Conservation (phyloP, 345 rosid species). For the Clarkia xantiana region DNA sequence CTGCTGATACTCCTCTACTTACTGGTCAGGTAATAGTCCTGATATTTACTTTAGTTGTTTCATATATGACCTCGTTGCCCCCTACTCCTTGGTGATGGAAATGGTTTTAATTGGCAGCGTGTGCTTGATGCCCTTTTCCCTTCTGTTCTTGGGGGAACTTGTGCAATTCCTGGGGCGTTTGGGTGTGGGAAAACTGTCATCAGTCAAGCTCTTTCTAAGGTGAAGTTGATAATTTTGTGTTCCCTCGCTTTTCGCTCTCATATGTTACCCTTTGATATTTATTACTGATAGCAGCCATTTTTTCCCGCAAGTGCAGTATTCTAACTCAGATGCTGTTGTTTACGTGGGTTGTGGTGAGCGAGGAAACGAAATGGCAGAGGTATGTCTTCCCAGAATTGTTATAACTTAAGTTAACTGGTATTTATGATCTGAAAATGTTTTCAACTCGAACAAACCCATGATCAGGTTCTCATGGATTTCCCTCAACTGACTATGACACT, state of each 20-base stretch:
- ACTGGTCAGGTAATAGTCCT: conserved; percentile 68
- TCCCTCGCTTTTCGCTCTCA: neutral
- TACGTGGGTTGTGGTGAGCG: conserved; percentile 99
- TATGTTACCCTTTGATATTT: neutral
- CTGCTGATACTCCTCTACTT: conserved; percentile 97
- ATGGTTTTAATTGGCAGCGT: conserved; percentile 41
- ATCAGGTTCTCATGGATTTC: conserved; percentile 98
- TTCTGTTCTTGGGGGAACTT: conserved; percentile 99
- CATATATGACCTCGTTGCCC: neutral
- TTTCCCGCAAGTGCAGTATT: conserved; percentile 48
- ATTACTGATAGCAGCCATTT: neutral
- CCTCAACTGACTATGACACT: conserved; percentile 99
- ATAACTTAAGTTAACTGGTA: neutral
- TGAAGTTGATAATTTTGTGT: conserved; percentile 15
- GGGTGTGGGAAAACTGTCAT: conserved; percentile 99
- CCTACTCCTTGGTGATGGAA: neutral
- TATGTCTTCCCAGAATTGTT: conserved; percentile 15
- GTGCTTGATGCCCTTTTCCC: conserved; percentile 99
- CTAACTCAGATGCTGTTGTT: conserved; percentile 94
- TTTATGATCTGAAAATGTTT: conserved; percentile 4
- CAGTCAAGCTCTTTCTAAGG: conserved; percentile 99
- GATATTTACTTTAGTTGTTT: neutral
- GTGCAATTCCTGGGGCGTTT: conserved; percentile 99
- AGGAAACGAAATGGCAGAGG: conserved; percentile 99
- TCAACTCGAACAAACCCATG: conserved; percentile 1